phyloP scores from a whole-genome alignment of 2,329 filamentous ascomycete genomes.

The Fusarium sp. region DNA sequence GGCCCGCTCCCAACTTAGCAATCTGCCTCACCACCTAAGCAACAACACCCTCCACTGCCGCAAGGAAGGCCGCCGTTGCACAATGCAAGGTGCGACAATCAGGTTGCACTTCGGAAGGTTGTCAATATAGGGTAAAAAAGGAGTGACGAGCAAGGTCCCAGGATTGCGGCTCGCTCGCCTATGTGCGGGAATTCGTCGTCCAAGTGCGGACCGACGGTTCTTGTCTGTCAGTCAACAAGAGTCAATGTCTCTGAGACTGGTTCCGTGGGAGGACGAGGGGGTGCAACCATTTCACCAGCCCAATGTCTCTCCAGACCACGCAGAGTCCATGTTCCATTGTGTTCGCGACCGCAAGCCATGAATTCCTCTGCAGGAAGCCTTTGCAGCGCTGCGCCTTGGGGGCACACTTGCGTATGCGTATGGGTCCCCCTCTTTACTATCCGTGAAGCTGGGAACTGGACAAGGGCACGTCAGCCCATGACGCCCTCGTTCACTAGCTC shows the following conservation, averaged over 20 bases:
- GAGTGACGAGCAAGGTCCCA: background rate
- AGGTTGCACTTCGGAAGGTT: constrained; percentile 18
- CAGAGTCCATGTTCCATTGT: constrained; percentile 24
- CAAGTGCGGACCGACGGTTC: background rate
- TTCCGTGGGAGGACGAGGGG: constrained; percentile 6
- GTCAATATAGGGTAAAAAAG: constrained; percentile 6
- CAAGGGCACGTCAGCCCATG: constrained; percentile 14
- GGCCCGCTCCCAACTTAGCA: background rate
- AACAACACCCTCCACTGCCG: constrained; percentile 1
- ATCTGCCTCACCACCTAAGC: constrained; percentile 11
- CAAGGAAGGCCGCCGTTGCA: constrained; percentile 16
- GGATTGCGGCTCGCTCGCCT: constrained; percentile 26
- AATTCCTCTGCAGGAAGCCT: constrained; percentile 24
- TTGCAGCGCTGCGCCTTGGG: constrained; percentile 21
- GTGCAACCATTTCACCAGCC: constrained; percentile 4
- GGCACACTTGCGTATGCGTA: background rate
- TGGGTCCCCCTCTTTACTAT: background rate
- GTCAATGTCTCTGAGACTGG: constrained; percentile 13
- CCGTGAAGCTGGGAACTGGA: constrained; percentile 12
- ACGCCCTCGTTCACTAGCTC: constrained; percentile 17
- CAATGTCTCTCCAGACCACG: constrained; percentile 27
- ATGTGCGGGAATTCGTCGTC: constrained; percentile 21
- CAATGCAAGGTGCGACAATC: constrained; percentile 23
- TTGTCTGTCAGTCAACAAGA: background rate
- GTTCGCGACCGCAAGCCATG: constrained; percentile 27